Evolutionary conservation across 148 eudicot species (phyloP).

Genomic region (Camellia lanceoleosa): DNA sequence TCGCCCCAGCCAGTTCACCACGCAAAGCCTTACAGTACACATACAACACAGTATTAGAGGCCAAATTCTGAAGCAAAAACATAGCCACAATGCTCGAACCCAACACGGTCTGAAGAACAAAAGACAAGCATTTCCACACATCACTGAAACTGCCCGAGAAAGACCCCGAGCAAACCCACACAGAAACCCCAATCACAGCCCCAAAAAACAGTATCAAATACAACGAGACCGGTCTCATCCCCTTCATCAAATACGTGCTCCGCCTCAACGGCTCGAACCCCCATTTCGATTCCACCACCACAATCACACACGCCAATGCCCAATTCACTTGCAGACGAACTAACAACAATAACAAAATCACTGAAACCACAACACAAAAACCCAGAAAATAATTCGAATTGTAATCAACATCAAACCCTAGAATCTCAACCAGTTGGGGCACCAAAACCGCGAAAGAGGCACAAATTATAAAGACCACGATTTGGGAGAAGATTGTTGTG

Average conservation of each 20-base stretch:
- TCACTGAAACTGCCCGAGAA: conserved; percentile 10
- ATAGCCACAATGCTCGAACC: conserved; percentile 42
- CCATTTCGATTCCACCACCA: conserved; percentile 62
- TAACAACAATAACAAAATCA: conserved; percentile 20
- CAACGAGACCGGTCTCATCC: conserved; percentile 47
- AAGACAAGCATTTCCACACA: conserved; percentile 39
- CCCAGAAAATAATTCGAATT: conserved; percentile 26
- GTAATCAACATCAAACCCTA: conserved; percentile 24
- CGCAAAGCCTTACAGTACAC: conserved; percentile 70
- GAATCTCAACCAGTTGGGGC: conserved; percentile 14
- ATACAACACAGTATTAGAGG: conserved; percentile 49
- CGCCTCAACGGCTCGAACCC: conserved; percentile 44
- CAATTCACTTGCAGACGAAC: conserved; percentile 43
- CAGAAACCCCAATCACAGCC: conserved; percentile 9
- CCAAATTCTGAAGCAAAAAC: conserved; percentile 41
- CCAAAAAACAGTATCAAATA: conserved; percentile 37
- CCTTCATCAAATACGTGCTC: conserved; percentile 46
- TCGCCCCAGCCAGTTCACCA: conserved; percentile 65
- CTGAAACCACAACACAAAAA: conserved; percentile 16
- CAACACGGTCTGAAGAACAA: conserved; percentile 31
- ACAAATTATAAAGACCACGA: conserved; percentile 11
- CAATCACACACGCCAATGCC: conserved; percentile 42
- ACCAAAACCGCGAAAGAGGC: background rate
- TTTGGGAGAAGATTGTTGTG: conserved; percentile 1
- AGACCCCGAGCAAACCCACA: conserved; percentile 17